Conservation (phyloP, 2,329 filamentous ascomycete genomes). For the Apiospora marii region DNA sequence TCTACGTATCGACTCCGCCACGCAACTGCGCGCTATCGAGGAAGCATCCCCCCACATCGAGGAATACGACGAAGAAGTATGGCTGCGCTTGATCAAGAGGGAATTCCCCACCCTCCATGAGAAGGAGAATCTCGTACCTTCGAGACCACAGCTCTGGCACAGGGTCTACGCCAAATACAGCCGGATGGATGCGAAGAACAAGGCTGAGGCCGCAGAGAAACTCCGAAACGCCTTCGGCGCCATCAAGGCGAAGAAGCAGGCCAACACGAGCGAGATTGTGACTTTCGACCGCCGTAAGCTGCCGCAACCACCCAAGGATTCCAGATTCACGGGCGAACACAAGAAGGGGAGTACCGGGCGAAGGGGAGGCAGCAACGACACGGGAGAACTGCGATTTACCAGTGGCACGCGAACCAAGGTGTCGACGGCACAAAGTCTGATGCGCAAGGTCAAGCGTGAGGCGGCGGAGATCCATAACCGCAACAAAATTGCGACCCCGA, state of each 20-base stretch:
- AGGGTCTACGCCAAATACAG: conserved; percentile 78
- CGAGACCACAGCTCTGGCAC: conserved; percentile 76
- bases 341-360: conserved; percentile 27
- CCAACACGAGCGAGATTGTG: conserved; percentile 65
- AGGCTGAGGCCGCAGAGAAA: conserved; percentile 64
- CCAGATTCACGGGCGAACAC: conserved; percentile 31
- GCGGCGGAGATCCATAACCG: conserved; percentile 60
- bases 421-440: conserved; percentile 58
- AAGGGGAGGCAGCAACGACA: conserved; percentile 35
- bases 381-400: conserved; percentile 51
- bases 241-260: conserved; percentile 64
- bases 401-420: conserved; percentile 61
- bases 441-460: conserved; percentile 64
- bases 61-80: conserved; percentile 74
- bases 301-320: conserved; percentile 51
- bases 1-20: conserved; percentile 72
- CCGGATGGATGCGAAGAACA: conserved; percentile 62
- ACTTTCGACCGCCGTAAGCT: conserved; percentile 52
- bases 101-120: conserved; percentile 74
- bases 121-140: conserved; percentile 69
- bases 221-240: conserved; percentile 65
- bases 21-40: conserved; percentile 80
- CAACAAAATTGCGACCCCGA: conserved; percentile 53
- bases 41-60: conserved; percentile 77
- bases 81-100: conserved; percentile 79